A percentile compares a stretch with the other conserved stretches of the same genome.
Conservation (phyloP, 2,329 filamentous ascomycete species). For the Blastomyces emzantsi region DNA sequence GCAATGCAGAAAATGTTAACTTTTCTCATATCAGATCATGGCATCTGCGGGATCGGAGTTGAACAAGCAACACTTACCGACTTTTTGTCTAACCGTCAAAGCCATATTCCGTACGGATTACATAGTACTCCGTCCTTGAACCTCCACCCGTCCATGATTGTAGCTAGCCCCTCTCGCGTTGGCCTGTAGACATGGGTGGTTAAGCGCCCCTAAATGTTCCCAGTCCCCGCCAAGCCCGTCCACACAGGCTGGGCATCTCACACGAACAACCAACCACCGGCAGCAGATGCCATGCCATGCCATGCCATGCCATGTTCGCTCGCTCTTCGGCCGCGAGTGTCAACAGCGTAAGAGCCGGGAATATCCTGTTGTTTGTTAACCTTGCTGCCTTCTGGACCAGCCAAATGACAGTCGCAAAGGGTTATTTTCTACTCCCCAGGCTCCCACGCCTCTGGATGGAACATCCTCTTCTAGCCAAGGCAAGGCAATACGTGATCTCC, state of each 20-base stretch:
- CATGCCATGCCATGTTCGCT: not conserved
- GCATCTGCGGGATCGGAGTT: not conserved
- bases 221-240: not conserved
- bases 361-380: not conserved
- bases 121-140: too few relatives aligned
- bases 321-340: not conserved
- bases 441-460: not conserved
- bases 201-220: conserved; percentile 1
- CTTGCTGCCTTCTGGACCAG: not conserved
- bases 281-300: not conserved
- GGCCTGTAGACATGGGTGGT: not conserved
- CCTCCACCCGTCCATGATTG: not conserved
- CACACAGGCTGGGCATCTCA: not conserved
- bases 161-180: not conserved
- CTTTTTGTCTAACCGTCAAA: not conserved
- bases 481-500: not conserved
- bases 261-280: not conserved
- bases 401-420: not conserved
- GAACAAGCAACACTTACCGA: not conserved
- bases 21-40: not conserved
- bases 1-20: not conserved
- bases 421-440: not conserved
- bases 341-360: not conserved
- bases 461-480: not conserved
- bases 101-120: too few relatives aligned